These are phyloP conservation scores for Fusarium anthophilum DNA, from an alignment of 2,329 filamentous ascomycete genomes.

Conservation along the genomic window DNA sequence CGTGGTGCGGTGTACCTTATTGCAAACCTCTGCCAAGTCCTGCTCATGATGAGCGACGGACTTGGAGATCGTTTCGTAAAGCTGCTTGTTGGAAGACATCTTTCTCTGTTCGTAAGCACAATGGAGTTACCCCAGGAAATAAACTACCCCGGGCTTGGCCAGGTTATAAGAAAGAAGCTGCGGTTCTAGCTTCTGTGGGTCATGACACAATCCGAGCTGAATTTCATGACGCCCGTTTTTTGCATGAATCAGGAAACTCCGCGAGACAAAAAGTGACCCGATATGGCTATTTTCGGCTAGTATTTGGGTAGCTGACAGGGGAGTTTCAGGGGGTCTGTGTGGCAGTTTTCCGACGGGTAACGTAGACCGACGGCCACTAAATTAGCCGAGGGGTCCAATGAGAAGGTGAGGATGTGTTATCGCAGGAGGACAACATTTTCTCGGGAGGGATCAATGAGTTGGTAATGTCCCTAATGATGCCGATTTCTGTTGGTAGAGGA, in stretches of 20 bases:
- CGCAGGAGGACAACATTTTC: not conserved
- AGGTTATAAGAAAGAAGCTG: slow-evolving; percentile 6
- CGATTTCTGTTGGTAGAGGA: not conserved
- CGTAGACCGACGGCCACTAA: not conserved
- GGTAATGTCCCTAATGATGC: not conserved
- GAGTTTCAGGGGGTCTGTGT: not conserved
- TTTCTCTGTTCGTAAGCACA: not conserved
- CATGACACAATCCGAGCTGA: not conserved
- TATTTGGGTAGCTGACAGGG: not conserved
- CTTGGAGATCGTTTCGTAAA: slow-evolving; percentile 20
- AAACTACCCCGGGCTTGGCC: not conserved
- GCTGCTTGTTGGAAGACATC: not conserved
- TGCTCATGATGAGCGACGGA: slow-evolving; percentile 20
- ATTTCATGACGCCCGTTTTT: not conserved
- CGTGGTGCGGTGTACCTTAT: not conserved
- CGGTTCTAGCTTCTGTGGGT: not conserved
- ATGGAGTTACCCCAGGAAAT: not conserved
- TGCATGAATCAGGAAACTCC: not conserved
- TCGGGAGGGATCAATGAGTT: not conserved
- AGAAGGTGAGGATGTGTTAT: not conserved
- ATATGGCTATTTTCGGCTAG: not conserved
- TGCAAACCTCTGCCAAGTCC: slow-evolving; percentile 24
- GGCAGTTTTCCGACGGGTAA: not conserved
- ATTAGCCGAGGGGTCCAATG: slow-evolving; percentile 33
- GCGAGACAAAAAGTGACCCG: not conserved